phyloP scores from a whole-genome alignment of 2,329 filamentous ascomycete species.

The Colletotrichum sp. region DNA sequence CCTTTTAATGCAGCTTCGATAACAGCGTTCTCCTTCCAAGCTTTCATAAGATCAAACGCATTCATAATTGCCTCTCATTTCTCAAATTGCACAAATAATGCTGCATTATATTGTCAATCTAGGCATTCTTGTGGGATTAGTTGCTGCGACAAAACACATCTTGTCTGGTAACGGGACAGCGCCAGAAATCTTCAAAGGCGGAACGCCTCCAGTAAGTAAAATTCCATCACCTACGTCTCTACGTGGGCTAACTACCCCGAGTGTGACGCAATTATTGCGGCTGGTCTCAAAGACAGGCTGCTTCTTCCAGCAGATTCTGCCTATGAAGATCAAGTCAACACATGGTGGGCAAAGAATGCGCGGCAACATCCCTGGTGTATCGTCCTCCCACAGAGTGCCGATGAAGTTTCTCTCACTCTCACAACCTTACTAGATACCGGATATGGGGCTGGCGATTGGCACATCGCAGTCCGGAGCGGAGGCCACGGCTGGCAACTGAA shows the following conservation, averaged over 20 bases:
- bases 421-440: constrained; percentile 13
- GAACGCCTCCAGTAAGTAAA: neutral
- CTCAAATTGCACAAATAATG: neutral
- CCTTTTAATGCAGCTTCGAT: neutral
- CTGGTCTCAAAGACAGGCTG: neutral
- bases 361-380: constrained; percentile 29
- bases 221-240: accelerated
- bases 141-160: neutral
- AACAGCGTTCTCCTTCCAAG: neutral
- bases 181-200: neutral
- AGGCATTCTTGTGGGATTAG: neutral
- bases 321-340: constrained; percentile 7
- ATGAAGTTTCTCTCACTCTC: constrained; percentile 26
- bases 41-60: accelerated
- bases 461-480: constrained; percentile 54
- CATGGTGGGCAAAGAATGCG: constrained; percentile 21
- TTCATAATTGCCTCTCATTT: accelerated
- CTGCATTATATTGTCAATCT: neutral
- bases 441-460: constrained; percentile 29
- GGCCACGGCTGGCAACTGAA: constrained; percentile 43
- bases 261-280: constrained; percentile 13
- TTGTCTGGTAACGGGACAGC: neutral
- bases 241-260: neutral
- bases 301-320: neutral
- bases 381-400: constrained; percentile 24